Conservation (phyloP, 139 green algal genomes). For the Bryopsis sp. region DNA sequence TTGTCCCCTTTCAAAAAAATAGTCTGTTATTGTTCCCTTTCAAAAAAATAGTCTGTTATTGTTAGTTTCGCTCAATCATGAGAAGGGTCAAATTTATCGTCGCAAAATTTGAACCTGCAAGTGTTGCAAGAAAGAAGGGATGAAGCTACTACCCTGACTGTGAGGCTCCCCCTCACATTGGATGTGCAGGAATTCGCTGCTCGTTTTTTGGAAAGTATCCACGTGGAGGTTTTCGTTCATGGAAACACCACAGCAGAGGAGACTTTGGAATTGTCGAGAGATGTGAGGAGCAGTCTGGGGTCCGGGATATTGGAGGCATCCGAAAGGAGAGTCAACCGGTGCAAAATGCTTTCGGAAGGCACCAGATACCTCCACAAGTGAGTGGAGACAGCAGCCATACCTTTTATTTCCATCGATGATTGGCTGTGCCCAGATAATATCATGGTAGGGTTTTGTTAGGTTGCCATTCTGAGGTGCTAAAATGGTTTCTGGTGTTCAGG, state of each 20-base stretch:
- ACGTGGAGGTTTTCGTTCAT: constrained; percentile 67
- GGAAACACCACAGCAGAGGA: constrained; percentile 64
- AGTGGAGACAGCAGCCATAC: not conserved
- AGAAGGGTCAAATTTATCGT: not conserved
- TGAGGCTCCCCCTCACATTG: constrained; percentile 4
- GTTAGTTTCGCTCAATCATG: too few species aligned
- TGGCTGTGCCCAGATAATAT: not conserved
- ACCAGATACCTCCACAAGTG: constrained; percentile 24
- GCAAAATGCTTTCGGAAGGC: not conserved
- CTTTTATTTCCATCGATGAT: not conserved
- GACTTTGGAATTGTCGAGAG: constrained; percentile 27
- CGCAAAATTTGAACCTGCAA: too few species aligned
- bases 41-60: too few species aligned
- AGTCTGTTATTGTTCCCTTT: too few species aligned
- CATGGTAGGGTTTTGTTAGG: not conserved
- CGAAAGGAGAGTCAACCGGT: constrained; percentile 2
- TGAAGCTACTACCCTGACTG: not conserved
- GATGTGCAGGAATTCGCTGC: constrained; percentile 26
- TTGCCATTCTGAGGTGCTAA: not conserved
- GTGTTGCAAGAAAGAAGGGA: constrained; percentile 10
- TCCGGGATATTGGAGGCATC: not conserved
- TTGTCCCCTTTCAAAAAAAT: too few species aligned
- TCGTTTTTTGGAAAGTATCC: constrained; percentile 36
- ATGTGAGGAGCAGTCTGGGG: not conserved
- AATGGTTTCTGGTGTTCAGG: constrained; percentile 18